Percentiles rank a stretch among this genome's conserved stretches.
These are phyloP conservation scores for Oropetium thomaeum DNA, from an alignment of 176 grass and related monocot species.

Conservation along the genomic window DNA sequence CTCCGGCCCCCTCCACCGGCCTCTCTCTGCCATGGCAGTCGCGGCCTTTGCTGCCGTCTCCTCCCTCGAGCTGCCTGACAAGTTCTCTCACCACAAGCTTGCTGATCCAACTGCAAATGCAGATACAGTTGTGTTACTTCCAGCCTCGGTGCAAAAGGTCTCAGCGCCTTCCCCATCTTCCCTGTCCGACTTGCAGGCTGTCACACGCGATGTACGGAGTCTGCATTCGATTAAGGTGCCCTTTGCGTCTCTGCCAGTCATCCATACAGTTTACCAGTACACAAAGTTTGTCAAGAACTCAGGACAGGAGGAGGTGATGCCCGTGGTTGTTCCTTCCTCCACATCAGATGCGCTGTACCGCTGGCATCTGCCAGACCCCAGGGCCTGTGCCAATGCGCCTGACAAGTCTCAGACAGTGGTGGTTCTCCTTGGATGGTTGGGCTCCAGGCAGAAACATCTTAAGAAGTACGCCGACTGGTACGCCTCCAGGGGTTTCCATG, in stretches of 20 bases:
- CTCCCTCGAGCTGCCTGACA: slow-evolving; percentile 58
- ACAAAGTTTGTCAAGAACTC: slow-evolving; percentile 46
- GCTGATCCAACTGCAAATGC: not conserved
- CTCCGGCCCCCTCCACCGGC: slow-evolving; percentile 58
- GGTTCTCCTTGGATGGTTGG: slow-evolving; percentile 89
- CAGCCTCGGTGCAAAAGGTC: not conserved
- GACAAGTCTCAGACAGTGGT: slow-evolving; percentile 69
- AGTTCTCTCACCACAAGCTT: slow-evolving; percentile 38
- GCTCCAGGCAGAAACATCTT: slow-evolving; percentile 83
- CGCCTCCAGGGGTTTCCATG: slow-evolving; percentile 83
- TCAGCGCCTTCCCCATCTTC: not conserved
- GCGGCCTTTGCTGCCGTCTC: slow-evolving; percentile 65
- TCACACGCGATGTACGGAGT: slow-evolving; percentile 4
- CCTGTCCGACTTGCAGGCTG: slow-evolving; percentile 16
- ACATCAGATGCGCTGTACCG: slow-evolving; percentile 60
- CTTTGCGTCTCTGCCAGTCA: slow-evolving; percentile 47
- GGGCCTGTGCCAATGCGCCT: not conserved
- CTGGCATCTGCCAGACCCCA: slow-evolving; percentile 82
- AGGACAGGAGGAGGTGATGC: not conserved
- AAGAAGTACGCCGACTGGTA: slow-evolving; percentile 92
- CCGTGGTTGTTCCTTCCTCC: slow-evolving; percentile 41
- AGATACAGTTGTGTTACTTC: not conserved
- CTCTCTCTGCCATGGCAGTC: slow-evolving; percentile 72
- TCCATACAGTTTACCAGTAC: slow-evolving; percentile 63
- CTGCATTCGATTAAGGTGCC: slow-evolving; percentile 11